Evolutionary conservation across 257 asterid genomes (phyloP).

Genomic region (Buddleja alternifolia): DNA sequence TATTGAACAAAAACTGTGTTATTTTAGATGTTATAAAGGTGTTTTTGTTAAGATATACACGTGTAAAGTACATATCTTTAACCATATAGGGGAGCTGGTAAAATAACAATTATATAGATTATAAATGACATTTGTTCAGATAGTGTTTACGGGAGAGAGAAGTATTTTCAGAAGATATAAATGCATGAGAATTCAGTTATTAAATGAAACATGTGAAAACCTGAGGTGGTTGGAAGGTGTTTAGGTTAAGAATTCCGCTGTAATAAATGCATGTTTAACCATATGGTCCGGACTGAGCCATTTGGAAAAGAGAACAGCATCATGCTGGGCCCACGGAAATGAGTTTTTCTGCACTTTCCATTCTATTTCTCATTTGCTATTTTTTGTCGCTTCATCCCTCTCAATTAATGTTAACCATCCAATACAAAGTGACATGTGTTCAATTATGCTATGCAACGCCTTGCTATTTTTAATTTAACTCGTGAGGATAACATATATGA

Average conservation of each 20-base stretch:
- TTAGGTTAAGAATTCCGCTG: background rate
- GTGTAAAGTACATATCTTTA: background rate
- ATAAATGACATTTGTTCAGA: background rate
- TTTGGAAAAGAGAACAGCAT: background rate
- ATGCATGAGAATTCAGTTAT: background rate
- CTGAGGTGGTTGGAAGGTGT: constrained; percentile 4
- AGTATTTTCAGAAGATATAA: background rate
- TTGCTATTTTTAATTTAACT: background rate
- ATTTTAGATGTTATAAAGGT: too few species aligned
- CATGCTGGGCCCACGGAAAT: background rate
- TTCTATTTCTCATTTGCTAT: background rate
- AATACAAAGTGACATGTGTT: background rate
- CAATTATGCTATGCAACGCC: background rate
- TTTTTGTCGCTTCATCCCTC: background rate
- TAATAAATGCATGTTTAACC: background rate
- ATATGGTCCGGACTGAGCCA: constrained; percentile 4
- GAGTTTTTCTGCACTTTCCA: background rate
- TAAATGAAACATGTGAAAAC: background rate
- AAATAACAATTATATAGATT: background rate
- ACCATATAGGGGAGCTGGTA: too few species aligned
- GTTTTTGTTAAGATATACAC: background rate
- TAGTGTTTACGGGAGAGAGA: background rate
- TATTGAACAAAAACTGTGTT: too few species aligned
- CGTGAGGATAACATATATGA: background rate
- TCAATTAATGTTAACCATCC: background rate